These are phyloP conservation scores for Auriscalpium microsporum DNA, from an alignment of 768 basidiomycete genomes.

Conservation along the genomic window DNA sequence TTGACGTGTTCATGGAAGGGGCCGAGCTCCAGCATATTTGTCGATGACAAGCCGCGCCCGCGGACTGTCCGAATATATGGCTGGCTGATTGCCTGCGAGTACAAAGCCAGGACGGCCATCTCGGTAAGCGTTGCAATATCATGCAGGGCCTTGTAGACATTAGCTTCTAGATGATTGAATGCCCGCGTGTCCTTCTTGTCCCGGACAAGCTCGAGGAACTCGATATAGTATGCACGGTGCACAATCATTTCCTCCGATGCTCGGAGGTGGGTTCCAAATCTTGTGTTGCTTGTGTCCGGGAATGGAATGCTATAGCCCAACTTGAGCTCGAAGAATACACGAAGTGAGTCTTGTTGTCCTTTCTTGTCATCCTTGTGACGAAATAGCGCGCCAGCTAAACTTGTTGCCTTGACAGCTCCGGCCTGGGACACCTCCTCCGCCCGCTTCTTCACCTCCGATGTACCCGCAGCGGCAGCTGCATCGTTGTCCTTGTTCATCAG, in stretches of 20 bases:
- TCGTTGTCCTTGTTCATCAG: constrained; percentile 13
- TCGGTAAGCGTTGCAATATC: constrained; percentile 17
- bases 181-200: constrained; percentile 15
- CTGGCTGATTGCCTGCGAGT: constrained; percentile 16
- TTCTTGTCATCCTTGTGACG: too few relatives aligned
- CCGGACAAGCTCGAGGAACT: constrained; percentile 16
- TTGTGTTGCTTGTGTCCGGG: too few relatives aligned
- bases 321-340: too few relatives aligned
- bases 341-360: too few relatives aligned
- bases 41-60: constrained; percentile 1
- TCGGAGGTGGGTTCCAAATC: too few relatives aligned
- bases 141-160: constrained; percentile 17
- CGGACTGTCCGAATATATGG: constrained; percentile 19
- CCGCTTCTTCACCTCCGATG: not conserved
- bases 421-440: not conserved
- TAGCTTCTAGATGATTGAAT: constrained; percentile 22
- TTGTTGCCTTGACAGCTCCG: too few relatives aligned
- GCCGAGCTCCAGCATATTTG: constrained; percentile 19
- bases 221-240: too few relatives aligned
- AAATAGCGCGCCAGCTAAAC: too few relatives aligned
- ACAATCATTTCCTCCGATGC: too few relatives aligned
- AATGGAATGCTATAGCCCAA: too few relatives aligned
- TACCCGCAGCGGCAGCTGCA: not conserved
- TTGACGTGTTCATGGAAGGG: constrained; percentile 16
- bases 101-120: constrained; percentile 16